phyloP scores from a whole-genome alignment of 495 filamentous ascomycete genomes.

The Rusavskia elegans region DNA sequence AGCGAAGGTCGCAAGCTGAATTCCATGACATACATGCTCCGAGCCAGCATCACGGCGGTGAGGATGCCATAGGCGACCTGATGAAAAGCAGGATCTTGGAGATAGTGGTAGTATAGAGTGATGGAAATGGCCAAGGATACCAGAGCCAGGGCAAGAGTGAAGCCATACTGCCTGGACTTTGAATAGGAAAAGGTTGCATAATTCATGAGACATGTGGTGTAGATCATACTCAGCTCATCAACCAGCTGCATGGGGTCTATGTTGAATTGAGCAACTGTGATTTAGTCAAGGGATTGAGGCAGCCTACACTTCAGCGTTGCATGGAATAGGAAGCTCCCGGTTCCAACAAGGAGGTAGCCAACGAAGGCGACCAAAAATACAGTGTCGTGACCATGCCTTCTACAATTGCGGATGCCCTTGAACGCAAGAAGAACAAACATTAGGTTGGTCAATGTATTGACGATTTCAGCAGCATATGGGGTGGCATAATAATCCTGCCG shows the following conservation, averaged over 20 bases:
- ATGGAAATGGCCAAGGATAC: constrained; percentile 57
- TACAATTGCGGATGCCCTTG: constrained; percentile 56
- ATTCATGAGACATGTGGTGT: constrained; percentile 87
- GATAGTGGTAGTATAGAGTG: constrained; percentile 83
- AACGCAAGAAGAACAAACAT: constrained; percentile 60
- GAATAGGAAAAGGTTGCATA: constrained; percentile 75
- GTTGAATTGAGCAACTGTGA: constrained; percentile 57
- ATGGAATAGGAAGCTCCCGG: constrained; percentile 72
- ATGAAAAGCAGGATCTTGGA: constrained; percentile 86
- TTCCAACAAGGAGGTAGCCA: constrained; percentile 67
- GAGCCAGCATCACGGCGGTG: constrained; percentile 60
- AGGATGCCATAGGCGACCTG: constrained; percentile 74
- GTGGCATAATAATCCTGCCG: constrained; percentile 45
- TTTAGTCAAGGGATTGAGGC: constrained; percentile 40
- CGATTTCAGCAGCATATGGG: constrained; percentile 44
- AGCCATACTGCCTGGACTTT: constrained; percentile 34
- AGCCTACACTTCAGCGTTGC: constrained; percentile 61
- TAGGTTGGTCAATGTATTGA: constrained; percentile 66
- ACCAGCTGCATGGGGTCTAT: constrained; percentile 94
- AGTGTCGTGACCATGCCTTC: constrained; percentile 50
- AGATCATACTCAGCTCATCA: constrained; percentile 95
- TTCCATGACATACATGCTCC: constrained; percentile 88
- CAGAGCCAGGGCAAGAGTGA: constrained; percentile 44
- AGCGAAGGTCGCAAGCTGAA: constrained; percentile 44
- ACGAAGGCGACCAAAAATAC: constrained; percentile 56